Base-by-base conservation (phyloP, 139 green algal genomes). In the Chlorokybus atmophyticus region DNA sequence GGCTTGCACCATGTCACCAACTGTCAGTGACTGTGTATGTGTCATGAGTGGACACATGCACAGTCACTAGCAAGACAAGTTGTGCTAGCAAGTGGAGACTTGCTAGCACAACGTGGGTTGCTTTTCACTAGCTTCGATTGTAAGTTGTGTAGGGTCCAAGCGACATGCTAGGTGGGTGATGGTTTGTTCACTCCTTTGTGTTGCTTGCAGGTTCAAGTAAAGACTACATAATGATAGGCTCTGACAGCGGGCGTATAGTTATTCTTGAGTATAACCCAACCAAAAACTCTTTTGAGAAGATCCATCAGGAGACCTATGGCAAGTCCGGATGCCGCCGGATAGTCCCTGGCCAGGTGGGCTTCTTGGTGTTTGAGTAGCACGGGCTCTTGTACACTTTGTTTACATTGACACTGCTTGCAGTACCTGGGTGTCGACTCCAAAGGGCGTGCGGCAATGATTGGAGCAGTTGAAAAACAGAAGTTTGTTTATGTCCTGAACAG, bases 401-500 rank as follows among this genome's bases (percentile, higher is more conserved):
- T n/a, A n/a, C n/a, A n/a, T n/a, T n/a, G n/a, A n/a, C n/a, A n/a
- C n/a, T n/a, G 8, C 17, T 59, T 51, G 53, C 64, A 73, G 49
- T 92, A 83, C 62, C 27, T 96, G 8, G 86, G 84, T 2, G 66
- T 68, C 5, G 92, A 99, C 64, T 91, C 92, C 21, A 93, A 94
- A 55, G 92, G 92, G 4, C 73, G 92, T 14, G 92, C 92, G 8
- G 83, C 79, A 71, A 89, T 98, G 79, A 81, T 98, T 35, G 89
- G 62, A 1, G 87, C 87, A 0, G 44, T 88, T 4, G 92, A 99
- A 69, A 96, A 95, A 81, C 79, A 94, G 73, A 98, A 98, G 76
- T 81, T 98, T 32, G 91, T 98, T 39, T 99, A 99, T 67, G 86
- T 98, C 21, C 73, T 99, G 7, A 98, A 97, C 73, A 62, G 92